Evolutionary conservation across 176 grass and related monocot genomes (phyloP), one percentile per base, ranked within the genome.

Genomic region (Oryza nivara): DNA sequence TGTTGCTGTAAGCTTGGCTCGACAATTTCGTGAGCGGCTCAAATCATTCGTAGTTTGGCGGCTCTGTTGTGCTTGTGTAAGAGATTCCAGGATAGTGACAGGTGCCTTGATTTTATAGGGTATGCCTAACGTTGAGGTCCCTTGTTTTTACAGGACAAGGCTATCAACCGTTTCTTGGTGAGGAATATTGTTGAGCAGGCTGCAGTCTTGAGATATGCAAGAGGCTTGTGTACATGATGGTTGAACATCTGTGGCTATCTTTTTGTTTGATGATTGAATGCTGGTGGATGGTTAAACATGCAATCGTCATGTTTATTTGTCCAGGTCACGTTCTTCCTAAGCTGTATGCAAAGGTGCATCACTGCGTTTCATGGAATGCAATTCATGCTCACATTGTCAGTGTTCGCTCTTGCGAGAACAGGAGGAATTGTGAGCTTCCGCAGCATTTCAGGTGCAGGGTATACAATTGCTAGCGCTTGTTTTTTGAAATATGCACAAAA

Each of bases 141-240:
- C 67, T 25, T 75, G 14, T 83, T 13, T 35, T 36, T 8, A 3
- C 56, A 94, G 92, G 90, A 95, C 65, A 95, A 95, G 82, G 92
- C 92, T 68, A 85, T 95, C 87, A 94, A 90, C 78, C 86, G 84
- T 67, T 94, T 89, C 80, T 56, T 88, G 41, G 87, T 95, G 80
- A 89, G 87, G 78, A 92, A 90, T 67, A 95, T 95, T 26, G 92
- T 95, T 23, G 90, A 95, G 81, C 89, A 89, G 48, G 90, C 92
- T 67, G 92, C 92, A 0, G 88, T 95, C 3, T 32, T 32, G 30
- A 92, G 86, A 73, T 54, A 85, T 92, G 56, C 93, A 92, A 66
- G 92, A 95, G 69, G 92, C 92, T 54, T 92, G 93, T 36, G 93
- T 88, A 0, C 91, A 90, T 84, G 93, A 90, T 80, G 88, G 92